Evolutionary conservation across 2,329 filamentous ascomycete species (phyloP), one percentile per base, ranked within the genome.

Genomic region (Exophiala viscosa): DNA sequence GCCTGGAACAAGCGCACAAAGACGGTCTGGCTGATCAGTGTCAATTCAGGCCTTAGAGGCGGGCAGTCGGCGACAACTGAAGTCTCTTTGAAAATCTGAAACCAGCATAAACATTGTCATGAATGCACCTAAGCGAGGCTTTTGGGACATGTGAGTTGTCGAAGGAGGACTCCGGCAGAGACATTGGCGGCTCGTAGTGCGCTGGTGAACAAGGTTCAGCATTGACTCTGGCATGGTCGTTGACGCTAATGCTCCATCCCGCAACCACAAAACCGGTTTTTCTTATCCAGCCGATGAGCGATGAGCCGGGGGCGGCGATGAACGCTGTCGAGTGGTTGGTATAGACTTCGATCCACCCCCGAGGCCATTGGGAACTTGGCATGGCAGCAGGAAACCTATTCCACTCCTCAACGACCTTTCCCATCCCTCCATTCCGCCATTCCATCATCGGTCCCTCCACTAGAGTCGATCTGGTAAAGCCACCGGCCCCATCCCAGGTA

Each of bases 241-340:
- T 32, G 44, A 43, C 46, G 31, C 50, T 42, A 53, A 48, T 23
- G 36, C 45, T 54, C 50, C 47, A 13, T 38, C 14, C 17, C 15
- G 45, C 32, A 51, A 42, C 33, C 18, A 42, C 41, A 58, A 58
- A 28, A 58, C 51, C 51, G 44, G 55, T 54, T 58, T 58, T 52
- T 36, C 31, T 32, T 38, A 39, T 15, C 13, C 45, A 15, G 31
- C 14, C 18, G 34, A 28, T 28, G 9, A 45, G 39, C 14, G 34
- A n/a, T 41, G 13, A 18, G 35, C 18, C 44, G 14, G n/a, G 33
- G 43, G 20, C 17, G 44, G 34, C n/a, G 35, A 38, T 47, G 44
- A 47, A 13, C 23, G 23, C 5, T 28, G 23, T 28, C 23, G 8
- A 15, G 44, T 47, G 23, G 45, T 49, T 40, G 51, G 45, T 40